A percentile compares a stretch with the other conserved stretches of the same genome.
Conservation (phyloP, 2,329 filamentous ascomycete species). For the Thielaviopsis euricoi region DNA sequence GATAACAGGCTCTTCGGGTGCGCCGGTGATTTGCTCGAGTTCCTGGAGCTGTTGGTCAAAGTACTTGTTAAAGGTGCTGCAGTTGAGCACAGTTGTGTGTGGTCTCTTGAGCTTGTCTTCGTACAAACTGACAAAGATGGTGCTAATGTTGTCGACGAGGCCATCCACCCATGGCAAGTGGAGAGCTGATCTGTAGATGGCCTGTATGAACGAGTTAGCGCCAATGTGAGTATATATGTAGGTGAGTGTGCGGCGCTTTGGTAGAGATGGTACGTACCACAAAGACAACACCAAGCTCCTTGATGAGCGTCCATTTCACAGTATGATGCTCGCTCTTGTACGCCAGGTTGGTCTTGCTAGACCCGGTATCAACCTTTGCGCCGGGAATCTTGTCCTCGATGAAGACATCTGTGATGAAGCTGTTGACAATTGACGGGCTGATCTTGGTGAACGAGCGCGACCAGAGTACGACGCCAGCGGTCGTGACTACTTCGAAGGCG, state of each 20-base stretch:
- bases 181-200: constrained; percentile 88
- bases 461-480: constrained; percentile 93
- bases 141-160: constrained; percentile 85
- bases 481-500: constrained; percentile 90
- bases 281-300: constrained; percentile 89
- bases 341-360: constrained; percentile 47
- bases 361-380: constrained; percentile 38
- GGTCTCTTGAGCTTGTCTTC: constrained; percentile 71
- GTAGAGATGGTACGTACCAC: constrained; percentile 39
- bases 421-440: constrained; percentile 74
- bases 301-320: constrained; percentile 80
- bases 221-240: not conserved
- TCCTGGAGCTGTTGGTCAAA: constrained; percentile 87
- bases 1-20: constrained; percentile 15
- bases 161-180: constrained; percentile 96
- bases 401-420: constrained; percentile 89
- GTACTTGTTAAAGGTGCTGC: constrained; percentile 70
- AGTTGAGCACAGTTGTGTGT: constrained; percentile 63
- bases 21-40: constrained; percentile 41
- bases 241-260: too few relatives aligned
- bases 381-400: constrained; percentile 76
- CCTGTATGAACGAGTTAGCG: constrained; percentile 32
- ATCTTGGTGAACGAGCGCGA: constrained; percentile 71
- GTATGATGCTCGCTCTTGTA: constrained; percentile 92
- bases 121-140: constrained; percentile 81